A percentile compares a stretch with the other conserved stretches of the same genome.
Evolutionary conservation across 805 yeast genomes (phyloP).

Genomic region (Kazachstania martiniae): DNA sequence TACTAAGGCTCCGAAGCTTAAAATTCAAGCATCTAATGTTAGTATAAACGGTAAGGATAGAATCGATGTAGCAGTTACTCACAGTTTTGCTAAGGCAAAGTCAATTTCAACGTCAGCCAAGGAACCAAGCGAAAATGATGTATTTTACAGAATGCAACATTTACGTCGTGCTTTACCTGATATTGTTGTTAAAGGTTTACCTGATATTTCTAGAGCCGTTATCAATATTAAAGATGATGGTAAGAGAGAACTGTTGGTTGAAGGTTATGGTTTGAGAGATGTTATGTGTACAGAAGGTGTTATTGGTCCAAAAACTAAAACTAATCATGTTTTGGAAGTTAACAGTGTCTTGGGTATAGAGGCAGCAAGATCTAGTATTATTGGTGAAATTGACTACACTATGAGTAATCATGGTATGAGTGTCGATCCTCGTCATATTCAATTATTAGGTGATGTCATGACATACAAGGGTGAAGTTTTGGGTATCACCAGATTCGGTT

Average conservation of each 20-base stretch:
- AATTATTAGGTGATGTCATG: constrained; percentile 95
- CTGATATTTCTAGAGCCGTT: constrained; percentile 90
- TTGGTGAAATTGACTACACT: constrained; percentile 90
- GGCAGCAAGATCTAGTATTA: constrained; percentile 90
- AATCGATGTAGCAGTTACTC: constrained; percentile 50
- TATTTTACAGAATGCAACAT: constrained; percentile 83
- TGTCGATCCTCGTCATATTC: constrained; percentile 98
- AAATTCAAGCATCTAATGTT: constrained; percentile 65
- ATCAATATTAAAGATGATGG: constrained; percentile 83
- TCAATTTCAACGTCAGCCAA: constrained; percentile 33
- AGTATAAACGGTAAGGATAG: constrained; percentile 53
- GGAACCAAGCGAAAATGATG: constrained; percentile 34
- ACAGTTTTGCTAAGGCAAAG: constrained; percentile 34
- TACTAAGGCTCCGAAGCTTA: constrained; percentile 76
- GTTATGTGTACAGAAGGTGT: constrained; percentile 98
- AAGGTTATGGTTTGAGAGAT: constrained; percentile 92
- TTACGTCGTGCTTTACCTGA: constrained; percentile 75
- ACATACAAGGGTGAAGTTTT: constrained; percentile 96
- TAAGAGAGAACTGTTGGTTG: constrained; percentile 85
- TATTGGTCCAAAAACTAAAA: constrained; percentile 71
- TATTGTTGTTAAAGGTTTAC: constrained; percentile 86
- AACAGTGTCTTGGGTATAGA: constrained; percentile 88
- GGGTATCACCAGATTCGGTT: constrained; percentile 96
- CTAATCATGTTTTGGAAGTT: constrained; percentile 90
- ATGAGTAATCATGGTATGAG: constrained; percentile 99